phyloP scores from a whole-genome alignment of 352 stramenopile species.

The Globisporangium mamillatum region DNA sequence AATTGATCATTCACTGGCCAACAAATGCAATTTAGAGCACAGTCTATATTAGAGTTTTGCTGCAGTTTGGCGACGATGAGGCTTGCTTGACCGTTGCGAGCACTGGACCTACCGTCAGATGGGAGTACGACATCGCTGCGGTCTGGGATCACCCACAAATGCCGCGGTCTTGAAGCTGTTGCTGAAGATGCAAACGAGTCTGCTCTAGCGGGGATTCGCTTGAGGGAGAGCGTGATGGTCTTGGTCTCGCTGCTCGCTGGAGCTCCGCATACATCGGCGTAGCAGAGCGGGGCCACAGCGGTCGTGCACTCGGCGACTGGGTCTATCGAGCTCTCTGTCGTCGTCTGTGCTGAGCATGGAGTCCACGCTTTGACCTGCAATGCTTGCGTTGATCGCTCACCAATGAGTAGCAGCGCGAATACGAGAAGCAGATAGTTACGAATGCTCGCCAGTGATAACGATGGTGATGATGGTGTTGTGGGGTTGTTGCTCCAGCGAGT shows the following conservation, averaged over 20 bases:
- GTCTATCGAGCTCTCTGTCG: not conserved
- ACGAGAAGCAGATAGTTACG: not conserved
- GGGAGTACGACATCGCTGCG: slow-evolving; percentile 19
- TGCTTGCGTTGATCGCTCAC: not conserved
- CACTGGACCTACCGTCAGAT: slow-evolving; percentile 5
- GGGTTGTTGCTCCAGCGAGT: not conserved
- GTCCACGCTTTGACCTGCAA: slow-evolving; percentile 9
- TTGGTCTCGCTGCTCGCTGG: slow-evolving; percentile 18
- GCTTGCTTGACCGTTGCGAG: not conserved
- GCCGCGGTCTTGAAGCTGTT: not conserved
- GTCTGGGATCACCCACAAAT: slow-evolving; percentile 42
- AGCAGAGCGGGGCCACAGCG: slow-evolving; percentile 43
- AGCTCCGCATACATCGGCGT: slow-evolving; percentile 34
- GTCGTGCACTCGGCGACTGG: slow-evolving; percentile 32
- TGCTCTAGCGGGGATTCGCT: slow-evolving; percentile 30
- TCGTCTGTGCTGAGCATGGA: not conserved
- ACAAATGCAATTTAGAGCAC: not conserved
- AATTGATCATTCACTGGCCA: slow-evolving; percentile 32
- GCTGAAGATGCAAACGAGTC: not conserved
- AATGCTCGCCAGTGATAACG: not conserved
- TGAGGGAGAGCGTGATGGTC: slow-evolving; percentile 49
- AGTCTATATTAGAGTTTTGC: not conserved
- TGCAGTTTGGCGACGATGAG: not conserved
- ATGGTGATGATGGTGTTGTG: not conserved
- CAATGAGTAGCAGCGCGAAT: not conserved